Evolutionary conservation across 2,329 filamentous ascomycete species (phyloP).

Genomic region (Fusarium caatingaense): DNA sequence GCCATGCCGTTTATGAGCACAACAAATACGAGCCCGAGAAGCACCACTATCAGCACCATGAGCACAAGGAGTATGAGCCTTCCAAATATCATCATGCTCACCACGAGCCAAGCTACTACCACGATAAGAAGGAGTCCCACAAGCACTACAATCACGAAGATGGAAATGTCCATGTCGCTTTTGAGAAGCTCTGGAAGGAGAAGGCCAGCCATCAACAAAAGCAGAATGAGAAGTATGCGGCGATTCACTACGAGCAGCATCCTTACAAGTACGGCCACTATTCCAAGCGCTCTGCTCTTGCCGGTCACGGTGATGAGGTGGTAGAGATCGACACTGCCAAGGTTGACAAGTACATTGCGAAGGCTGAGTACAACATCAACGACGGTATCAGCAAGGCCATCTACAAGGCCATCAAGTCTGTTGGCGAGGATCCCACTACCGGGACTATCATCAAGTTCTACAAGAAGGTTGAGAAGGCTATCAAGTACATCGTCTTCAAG

Average conservation of each 20-base stretch:
- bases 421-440: not conserved
- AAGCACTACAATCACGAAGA: not conserved
- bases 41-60: not conserved
- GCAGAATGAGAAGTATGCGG: constrained; percentile 1
- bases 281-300: constrained; percentile 9
- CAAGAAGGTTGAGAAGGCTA: constrained; percentile 14
- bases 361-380: constrained; percentile 12
- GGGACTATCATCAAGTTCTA: not conserved
- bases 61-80: not conserved
- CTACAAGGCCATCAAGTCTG: not conserved
- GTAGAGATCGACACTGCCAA: constrained; percentile 15
- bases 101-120: not conserved
- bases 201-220: not conserved
- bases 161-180: not conserved
- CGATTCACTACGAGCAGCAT: not conserved
- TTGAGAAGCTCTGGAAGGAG: constrained; percentile 11
- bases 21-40: not conserved
- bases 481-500: constrained; percentile 11
- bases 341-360: constrained; percentile 12
- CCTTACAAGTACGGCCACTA: not conserved
- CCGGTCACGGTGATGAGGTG: not conserved
- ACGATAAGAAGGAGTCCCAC: not conserved
- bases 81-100: not conserved
- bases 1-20: not conserved
- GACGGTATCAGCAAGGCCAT: constrained; percentile 8